phyloP scores from a whole-genome alignment of 78 protist species.

The Polysphondylium violaceum region DNA sequence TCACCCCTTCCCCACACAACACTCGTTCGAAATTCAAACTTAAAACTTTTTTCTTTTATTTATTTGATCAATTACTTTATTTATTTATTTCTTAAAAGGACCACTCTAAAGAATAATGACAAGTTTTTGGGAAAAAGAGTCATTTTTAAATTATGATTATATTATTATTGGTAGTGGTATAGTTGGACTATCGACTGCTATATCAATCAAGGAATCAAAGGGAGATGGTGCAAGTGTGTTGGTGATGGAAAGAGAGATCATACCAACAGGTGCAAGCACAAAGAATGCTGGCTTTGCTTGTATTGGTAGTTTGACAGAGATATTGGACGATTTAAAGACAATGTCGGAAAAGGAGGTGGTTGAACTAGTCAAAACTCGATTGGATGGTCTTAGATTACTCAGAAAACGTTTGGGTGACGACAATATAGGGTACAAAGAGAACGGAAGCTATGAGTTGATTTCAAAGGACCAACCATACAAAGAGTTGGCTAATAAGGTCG shows the following conservation, averaged over 20 bases:
- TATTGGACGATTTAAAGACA: constrained; percentile 13
- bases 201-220: neutral
- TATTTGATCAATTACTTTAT: constrained; percentile 11
- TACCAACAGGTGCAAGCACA: constrained; percentile 40
- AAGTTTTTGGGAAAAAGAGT: constrained; percentile 27
- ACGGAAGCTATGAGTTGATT: constrained; percentile 35
- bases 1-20: no score
- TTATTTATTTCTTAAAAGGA: neutral
- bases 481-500: neutral
- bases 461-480: neutral
- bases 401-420: constrained; percentile 24
- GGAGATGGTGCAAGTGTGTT: neutral
- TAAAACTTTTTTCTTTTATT: no score
- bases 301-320: constrained; percentile 14
- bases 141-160: constrained; percentile 32
- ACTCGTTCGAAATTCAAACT: no score
- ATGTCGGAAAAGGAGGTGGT: constrained; percentile 6
- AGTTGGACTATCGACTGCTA: constrained; percentile 35
- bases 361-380: neutral
- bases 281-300: constrained; percentile 43
- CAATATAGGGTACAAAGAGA: constrained; percentile 33
- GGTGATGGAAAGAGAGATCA: constrained; percentile 8
- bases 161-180: constrained; percentile 42
- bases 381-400: neutral
- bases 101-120: neutral